Evolutionary conservation across 2,329 filamentous ascomycete species (phyloP), one percentile per base, ranked within the genome.

Genomic region (Fusarium sp.): DNA sequence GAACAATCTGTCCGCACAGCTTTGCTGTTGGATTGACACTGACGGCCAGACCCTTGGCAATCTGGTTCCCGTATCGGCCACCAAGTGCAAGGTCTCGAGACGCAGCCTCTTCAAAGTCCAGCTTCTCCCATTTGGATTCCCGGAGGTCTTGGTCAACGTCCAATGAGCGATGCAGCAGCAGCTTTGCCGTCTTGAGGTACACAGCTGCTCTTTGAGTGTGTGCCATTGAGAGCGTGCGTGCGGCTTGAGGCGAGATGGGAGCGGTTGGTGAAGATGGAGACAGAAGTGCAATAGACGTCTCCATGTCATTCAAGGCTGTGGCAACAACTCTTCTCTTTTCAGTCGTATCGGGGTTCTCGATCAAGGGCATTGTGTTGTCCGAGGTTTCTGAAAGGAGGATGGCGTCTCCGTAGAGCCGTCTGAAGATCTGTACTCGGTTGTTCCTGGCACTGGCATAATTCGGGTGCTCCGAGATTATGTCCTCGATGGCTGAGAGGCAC

Each of bases 371-470:
- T 6, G 79, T 74, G 54, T 75, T 79, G 49, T 77, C 77, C 0
- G 76, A 74, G 13, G 79, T 79, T 23, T 79, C 76, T 23, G 77
- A 72, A 34, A 88, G 77, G 20, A 90, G 78, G 74, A 89, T 82
- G 2, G 81, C 79, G 74, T 91, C 89, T 10, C 89, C 89, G 67
- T 90, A 88, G 61, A 89, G 79, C 51, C 90, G 82, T 20, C 90
- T 81, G 29, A 86, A 73, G 8, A 90, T 84, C 77, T 94, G 92
- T 3, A 90, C 91, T 54, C 91, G 85, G 78, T 95, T 94, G 76
- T 93, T 91, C 62, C 88, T 86, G 6, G 89, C 90, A 68, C 90
- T 92, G 20, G 91, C 90, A 77, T 94, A 94, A 31, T 81, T 78
- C 3, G 91, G 90, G 58, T 87, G 77, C 23, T 85, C 78, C 2